Conservation (phyloP, 495 filamentous ascomycete species). For the Talaromyces nanjingensis region DNA sequence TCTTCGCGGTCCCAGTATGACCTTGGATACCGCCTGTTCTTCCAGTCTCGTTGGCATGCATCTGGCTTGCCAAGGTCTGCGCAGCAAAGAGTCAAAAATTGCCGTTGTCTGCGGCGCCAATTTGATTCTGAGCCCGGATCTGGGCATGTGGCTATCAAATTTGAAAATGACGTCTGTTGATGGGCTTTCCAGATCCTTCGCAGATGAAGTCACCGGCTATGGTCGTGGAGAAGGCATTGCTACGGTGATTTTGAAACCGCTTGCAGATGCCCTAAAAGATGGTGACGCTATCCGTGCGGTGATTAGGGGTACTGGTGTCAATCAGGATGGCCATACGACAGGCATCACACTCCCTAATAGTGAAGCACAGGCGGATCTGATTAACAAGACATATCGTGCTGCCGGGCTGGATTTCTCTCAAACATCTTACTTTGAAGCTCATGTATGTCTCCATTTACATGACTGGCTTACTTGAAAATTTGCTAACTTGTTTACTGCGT, state of each 20-base stretch:
- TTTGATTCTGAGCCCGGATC: conserved; percentile 18
- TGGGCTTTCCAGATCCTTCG: conserved; percentile 24
- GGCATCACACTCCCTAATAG: conserved; percentile 26
- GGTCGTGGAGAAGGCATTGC: conserved; percentile 25
- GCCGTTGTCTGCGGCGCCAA: conserved; percentile 20
- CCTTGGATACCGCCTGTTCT: conserved; percentile 39
- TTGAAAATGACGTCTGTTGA: conserved; percentile 24
- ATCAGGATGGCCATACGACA: conserved; percentile 30
- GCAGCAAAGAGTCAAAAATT: conserved; percentile 20
- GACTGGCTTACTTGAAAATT: not conserved
- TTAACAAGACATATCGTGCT: conserved; percentile 12
- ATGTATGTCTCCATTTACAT: conserved; percentile 9
- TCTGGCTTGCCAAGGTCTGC: conserved; percentile 13
- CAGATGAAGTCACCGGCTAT: conserved; percentile 27
- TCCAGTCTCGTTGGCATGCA: conserved; percentile 31
- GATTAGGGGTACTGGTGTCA: conserved; percentile 23
- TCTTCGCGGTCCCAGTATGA: conserved; percentile 22
- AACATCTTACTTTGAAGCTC: conserved; percentile 29
- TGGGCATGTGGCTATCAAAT: conserved; percentile 4
- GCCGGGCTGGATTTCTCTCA: conserved; percentile 11
- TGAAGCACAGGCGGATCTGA: conserved; percentile 16
- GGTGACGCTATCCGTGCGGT: conserved; percentile 27
- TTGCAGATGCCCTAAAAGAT: conserved; percentile 21
- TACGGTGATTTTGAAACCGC: conserved; percentile 23
- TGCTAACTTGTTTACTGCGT: not conserved